Evolutionary conservation across 2,329 filamentous ascomycete genomes (phyloP), one percentile per base, ranked within the genome.

Genomic region (Phoma sp.): DNA sequence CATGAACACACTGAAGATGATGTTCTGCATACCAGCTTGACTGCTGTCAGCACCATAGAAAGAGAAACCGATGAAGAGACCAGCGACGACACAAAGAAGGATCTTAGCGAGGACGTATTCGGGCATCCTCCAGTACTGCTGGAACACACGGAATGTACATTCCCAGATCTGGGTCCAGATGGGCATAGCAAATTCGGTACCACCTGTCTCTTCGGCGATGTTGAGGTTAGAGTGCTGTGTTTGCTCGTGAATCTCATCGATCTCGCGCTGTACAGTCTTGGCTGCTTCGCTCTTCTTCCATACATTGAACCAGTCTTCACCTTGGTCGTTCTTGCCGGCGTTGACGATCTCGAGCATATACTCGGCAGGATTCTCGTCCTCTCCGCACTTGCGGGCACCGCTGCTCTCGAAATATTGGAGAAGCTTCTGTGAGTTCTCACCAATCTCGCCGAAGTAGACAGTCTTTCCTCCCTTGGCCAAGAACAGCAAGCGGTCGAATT

Each of bases 321-420:
- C 64, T 23, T 66, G 47, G 14, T 66, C 49, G 36, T 69, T 68
- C 30, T 69, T 68, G 14, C 72, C 72, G 21, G 71, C 66, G 47
- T 70, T 68, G 20, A 75, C 74, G 39, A 79, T 71, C 53, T 80
- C 78, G n/a, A 92, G 80, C 85, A 92, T 91, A 77, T 85, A 92
- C 73, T 92, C 89, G 1, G 89, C 89, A 0, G 89, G 89, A 61
- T 92, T 92, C 56, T 88, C 87, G 1, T 85, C 80, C 2, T 80
- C 72, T 7, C 78, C 80, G 53, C 88, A 89, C 38, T 77, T 74
- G 3, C 83, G 78, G 1, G 84, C 87, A 4, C 88, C 89, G 49
- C 89, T 83, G 10, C 73, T 65, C 66, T 87, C 84, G 53, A 93
- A 92, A 71, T 81, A 80, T 34, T 76, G 61, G 2, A 78, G 62